A percentile compares a stretch with the other conserved stretches of the same genome.
Evolutionary conservation across 495 filamentous ascomycete genomes (phyloP).

Genomic region (Penicillium pulvis): DNA sequence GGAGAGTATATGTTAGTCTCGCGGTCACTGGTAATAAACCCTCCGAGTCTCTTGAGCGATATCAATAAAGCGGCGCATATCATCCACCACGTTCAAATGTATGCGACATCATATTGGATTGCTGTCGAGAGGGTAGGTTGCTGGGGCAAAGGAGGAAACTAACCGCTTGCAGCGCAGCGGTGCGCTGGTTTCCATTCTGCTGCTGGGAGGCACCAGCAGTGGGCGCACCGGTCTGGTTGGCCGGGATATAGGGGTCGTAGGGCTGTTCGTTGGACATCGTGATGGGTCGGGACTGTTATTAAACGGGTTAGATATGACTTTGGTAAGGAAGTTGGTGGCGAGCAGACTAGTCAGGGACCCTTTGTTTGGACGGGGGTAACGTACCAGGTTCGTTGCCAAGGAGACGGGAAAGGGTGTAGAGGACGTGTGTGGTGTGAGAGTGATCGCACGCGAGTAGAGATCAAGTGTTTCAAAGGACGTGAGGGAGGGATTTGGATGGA

Average conservation of each 20-base stretch:
- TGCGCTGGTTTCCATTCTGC: constrained; percentile 64
- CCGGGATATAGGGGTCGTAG: constrained; percentile 91
- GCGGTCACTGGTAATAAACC: neutral
- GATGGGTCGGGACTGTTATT: constrained; percentile 21
- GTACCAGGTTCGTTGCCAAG: constrained; percentile 10
- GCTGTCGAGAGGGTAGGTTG: neutral
- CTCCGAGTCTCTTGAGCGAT: neutral
- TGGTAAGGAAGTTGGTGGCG: constrained; percentile 10
- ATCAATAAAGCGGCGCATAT: constrained; percentile 7
- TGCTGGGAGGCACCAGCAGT: constrained; percentile 54
- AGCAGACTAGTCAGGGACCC: constrained; percentile 25
- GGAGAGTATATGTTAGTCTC: constrained; percentile 19
- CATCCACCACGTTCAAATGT: neutral
- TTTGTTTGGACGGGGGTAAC: constrained; percentile 23
- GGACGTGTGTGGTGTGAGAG: constrained; percentile 3
- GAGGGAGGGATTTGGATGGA: constrained; percentile 22
- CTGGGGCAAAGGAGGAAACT: constrained; percentile 33
- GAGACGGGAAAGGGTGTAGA: constrained; percentile 3
- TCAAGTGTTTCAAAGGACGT: constrained; percentile 13
- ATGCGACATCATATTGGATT: neutral
- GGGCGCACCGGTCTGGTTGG: constrained; percentile 35
- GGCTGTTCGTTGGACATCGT: constrained; percentile 69
- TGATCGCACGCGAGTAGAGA: constrained; percentile 8
- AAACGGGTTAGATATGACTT: constrained; percentile 20
- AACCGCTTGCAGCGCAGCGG: constrained; percentile 78